Conservation (phyloP, 176 grass and related monocot genomes). For the Aegilops sharonensis region DNA sequence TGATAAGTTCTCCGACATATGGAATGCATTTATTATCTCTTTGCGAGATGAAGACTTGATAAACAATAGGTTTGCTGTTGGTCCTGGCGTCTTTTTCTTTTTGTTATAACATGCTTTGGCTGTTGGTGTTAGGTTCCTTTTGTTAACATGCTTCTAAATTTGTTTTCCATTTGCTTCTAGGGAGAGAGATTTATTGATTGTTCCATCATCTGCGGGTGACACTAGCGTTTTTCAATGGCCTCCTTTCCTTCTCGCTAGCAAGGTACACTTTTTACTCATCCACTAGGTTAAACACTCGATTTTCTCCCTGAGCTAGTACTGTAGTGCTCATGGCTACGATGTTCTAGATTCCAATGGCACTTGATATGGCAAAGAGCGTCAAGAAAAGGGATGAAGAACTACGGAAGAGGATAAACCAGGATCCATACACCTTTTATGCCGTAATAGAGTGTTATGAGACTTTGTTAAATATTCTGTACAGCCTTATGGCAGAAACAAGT, state of each 20-base stretch:
- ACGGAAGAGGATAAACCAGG: constrained; percentile 57
- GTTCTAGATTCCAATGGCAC: constrained; percentile 82
- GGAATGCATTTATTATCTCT: constrained; percentile 88
- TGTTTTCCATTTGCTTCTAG: constrained; percentile 48
- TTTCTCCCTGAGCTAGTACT: background rate
- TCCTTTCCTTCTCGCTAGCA: constrained; percentile 97
- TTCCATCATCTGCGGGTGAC: constrained; percentile 61
- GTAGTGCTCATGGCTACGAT: background rate
- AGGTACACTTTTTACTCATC: constrained; percentile 44
- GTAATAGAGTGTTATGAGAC: constrained; percentile 81
- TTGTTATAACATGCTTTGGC: constrained; percentile 16
- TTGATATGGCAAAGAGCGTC: constrained; percentile 87
- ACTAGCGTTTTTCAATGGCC: constrained; percentile 83
- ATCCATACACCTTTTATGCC: constrained; percentile 66
- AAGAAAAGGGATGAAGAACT: constrained; percentile 79
- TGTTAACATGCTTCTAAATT: background rate
- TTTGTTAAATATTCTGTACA: constrained; percentile 48
- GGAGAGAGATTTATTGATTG: constrained; percentile 73
- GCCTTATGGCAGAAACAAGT: constrained; percentile 40
- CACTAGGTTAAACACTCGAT: background rate
- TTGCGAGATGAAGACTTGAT: constrained; percentile 90
- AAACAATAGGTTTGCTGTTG: constrained; percentile 59
- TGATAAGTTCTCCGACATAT: constrained; percentile 60
- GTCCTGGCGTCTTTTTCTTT: constrained; percentile 9
- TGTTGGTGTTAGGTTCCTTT: constrained; percentile 27